Base-by-base conservation (phyloP, 192 early-diverging fungal genomes). In the Martensiomyces pterosporus region DNA sequence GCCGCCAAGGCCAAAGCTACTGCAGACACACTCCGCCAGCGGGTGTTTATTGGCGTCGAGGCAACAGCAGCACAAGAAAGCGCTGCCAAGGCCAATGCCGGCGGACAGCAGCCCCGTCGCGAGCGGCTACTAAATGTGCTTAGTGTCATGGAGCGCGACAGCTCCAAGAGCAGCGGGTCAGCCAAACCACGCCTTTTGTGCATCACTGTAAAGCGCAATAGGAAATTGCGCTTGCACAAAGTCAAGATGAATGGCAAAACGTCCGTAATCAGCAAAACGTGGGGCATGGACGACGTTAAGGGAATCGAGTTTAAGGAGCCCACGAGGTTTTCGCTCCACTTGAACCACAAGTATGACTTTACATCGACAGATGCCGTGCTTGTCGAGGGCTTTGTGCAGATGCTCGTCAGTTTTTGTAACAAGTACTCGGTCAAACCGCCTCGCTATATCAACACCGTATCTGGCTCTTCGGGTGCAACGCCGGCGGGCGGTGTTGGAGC, bases 91-190 rank as follows among this genome's bases (percentile, higher is more conserved):
- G 26, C 50, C 2, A 54, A 39, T 23, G 53, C 67, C 0, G 55
- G 60, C 13, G 67, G 60, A 8, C 67, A 71, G 34, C 67, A 57
- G 52, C 60, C 67, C n/a, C 67, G 67, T 4, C 60, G 51, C 40
- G 67, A 71, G 55, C 60, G 67, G 6, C 58, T 71, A 7, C 60
- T 71, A 15, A 71, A 71, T 35, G 45, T 71, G 22, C 41, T 71
- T 22, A 63, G 56, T 47, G 67, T 71, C 49, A 63, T 71, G 67
- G 67, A 71, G 37, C 46, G 67, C 22, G 67, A 71, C 60, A 71
- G 41, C 39, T 58, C 67, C 10, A 63, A 58, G 37, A 24, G 60
- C 38, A 42, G 51, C 22, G 60, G 60, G 21, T 2, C 60, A 36
- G 67, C 67, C 24, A 71, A 71, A 27, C 60, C 67, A 21, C 71